Base-by-base conservation (phyloP, 2,329 filamentous ascomycete genomes). In the Monilinia aucupariae region DNA sequence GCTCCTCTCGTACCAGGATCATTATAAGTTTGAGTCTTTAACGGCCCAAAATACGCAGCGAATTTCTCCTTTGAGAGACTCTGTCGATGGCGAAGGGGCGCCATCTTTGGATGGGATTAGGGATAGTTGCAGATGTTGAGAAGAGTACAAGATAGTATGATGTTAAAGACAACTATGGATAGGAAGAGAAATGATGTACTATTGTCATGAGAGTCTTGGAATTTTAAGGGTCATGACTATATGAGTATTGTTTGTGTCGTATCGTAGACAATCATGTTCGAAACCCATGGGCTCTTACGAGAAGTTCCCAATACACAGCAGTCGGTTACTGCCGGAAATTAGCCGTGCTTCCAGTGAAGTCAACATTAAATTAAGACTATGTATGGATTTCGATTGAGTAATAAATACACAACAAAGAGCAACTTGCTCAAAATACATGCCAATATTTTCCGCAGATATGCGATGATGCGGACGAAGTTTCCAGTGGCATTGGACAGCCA, bases 21-120 rank as follows among this genome's bases (percentile, higher is more conserved):
- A 66, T 81, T 81, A 76, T 94, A 94, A 22, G 83, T 80, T 69
- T 90, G 86, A 27, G 86, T 88, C 74, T 89, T 89, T 51, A 90
- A 80, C 39, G 80, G 81, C 27, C 81, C 79, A 74, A 96, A 91
- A 66, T 87, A 81, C 45, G 77, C 75, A 2, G 86, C 78, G 71
- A 96, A 91, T 61, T 82, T 81, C 58, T 91, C 85, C 73, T 90
- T 91, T 30, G 85, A 76, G n/a, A 89, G 75, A 67, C 81, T 81
- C 62, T 83, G 81, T 62, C 85, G 77, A 62, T 76, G 77, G 20
- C 76, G 71, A 25, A 66, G 53, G 43, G 68, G 71, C 51, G 71
- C 69, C 69, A 71, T 72, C 22, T 49, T 59, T 51, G 50, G 6
- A 27, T 34, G 10, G 37, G 52, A 30, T 50, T 34, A 37, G 13